Conservation (phyloP, 345 rosid species). For the Eucalyptus erythrocorys region DNA sequence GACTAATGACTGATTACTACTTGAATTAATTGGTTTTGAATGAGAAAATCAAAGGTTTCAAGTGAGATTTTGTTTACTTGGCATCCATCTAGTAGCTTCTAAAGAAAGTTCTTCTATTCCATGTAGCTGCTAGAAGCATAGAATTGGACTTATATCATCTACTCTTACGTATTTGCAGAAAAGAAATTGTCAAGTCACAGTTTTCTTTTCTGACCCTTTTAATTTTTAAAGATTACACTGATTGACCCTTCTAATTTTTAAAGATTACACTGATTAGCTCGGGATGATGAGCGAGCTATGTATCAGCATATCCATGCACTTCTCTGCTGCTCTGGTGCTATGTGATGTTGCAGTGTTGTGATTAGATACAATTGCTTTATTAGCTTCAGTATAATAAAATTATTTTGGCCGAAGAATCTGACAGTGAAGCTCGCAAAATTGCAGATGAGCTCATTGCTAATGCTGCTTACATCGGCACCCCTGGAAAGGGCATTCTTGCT, state of each 20-base stretch:
- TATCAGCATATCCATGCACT: not conserved
- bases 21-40: not conserved
- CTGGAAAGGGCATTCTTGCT: slow-evolving; percentile 96
- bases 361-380: not conserved
- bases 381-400: not conserved
- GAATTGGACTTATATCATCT: not conserved
- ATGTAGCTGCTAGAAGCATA: not conserved
- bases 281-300: not conserved
- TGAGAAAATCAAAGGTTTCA: not conserved
- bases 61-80: not conserved
- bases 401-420: not conserved
- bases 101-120: not conserved
- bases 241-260: not conserved
- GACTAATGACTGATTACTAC: not conserved
- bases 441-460: slow-evolving; percentile 74
- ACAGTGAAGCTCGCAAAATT: not conserved
- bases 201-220: not conserved
- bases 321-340: not conserved
- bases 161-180: not conserved
- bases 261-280: not conserved
- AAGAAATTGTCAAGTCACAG: not conserved
- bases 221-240: too few species aligned
- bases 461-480: slow-evolving; percentile 94
- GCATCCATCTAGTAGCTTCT: not conserved
- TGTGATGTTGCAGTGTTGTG: not conserved